Evolutionary conservation across 2,329 filamentous ascomycete genomes (phyloP), one percentile per base, ranked within the genome.

Genomic region (Davidsoniella eucalypti): DNA sequence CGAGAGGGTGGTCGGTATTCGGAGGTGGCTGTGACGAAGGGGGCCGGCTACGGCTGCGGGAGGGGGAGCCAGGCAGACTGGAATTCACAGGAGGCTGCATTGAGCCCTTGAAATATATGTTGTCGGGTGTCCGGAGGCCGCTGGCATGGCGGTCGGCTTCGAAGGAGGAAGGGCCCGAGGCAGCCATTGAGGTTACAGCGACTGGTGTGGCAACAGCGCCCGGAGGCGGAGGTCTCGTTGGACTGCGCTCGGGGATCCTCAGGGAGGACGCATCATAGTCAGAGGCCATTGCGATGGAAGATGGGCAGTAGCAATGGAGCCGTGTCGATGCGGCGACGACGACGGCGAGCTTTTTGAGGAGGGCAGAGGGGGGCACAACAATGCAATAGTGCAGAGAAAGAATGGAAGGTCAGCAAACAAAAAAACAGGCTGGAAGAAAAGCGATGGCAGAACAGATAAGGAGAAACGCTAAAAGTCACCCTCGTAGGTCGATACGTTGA

Each of bases 231-330:
- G 39, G 50, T 38, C 50, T 40, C n/a, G 40, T 52, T 18, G 50
- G 50, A 44, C 50, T 52, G 26, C 50, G 45, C 37, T 52, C 50
- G 45, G 50, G 46, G 29, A 48, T 47, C 50, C 50, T 52, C 48
- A 50, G 37, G 18, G 45, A 52, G 50, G 50, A 39, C 41, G 50
- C 33, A 52, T 52, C 50, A 23, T 52, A 43, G 40, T 52, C 50
- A 23, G 50, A 52, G 37, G 50, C 50, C 50, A 52, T 52, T 49
- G 45, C 29, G 29, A 33, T 33, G 8, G 29, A 33, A 33, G 29
- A 33, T 33, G 29, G 21, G 12, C 29, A 33, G 12, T 33, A 33
- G 29, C 29, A 33, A 33, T 33, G 29, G 29, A 33, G 8, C 12
- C 29, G 29, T 33, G 29, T 33, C 29, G 29, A 33, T 33, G 29